Base-by-base conservation (phyloP, 352 stramenopile genomes). In the Phytophthora citricola region DNA sequence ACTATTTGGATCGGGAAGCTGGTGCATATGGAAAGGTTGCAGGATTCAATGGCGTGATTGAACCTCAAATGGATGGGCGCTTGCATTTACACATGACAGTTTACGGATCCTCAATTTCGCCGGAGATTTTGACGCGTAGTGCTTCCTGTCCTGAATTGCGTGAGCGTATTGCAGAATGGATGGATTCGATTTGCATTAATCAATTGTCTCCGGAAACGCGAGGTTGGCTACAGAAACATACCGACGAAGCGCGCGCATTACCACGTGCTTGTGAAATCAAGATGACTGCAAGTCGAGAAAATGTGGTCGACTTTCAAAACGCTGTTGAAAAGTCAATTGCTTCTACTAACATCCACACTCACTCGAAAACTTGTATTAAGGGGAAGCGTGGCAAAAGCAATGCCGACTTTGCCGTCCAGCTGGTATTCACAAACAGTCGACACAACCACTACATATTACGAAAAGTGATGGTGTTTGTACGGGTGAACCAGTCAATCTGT, bases 61-160 rank as follows among this genome's bases (percentile, higher is more conserved):
- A 61, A 8, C 43, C 53, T 14, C 41, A 61, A 46, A 22, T 52
- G 24, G 53, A 61, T 27, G 53, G 53, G 2, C 26, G 43, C 2
- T 44, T 40, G 10, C 43, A 32, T 32, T n/a, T 32, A 14, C 38
- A 59, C 24, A 51, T 31, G 36, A 48, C 11, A 8, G 24, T 50
- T 1, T 29, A 48, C 17, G 39, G 41, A 10, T 50, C 22, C 4
- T 50, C 43, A 5, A 17, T 50, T n/a, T 20, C 5, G 3, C 39
- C 39, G 3, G 39, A 44, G 36, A 17, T 44, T 44, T 44, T 44
- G 17, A 44, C 39, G 17, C 7, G 39, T 20, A 1, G 39, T 20
- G 39, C 39, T 22, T 44, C 39, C 8, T 3, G 39, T 44, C 3
- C 17, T 7, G 10, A 44, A 22, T 22, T 44, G 15, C 39, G 39